phyloP scores from a whole-genome alignment of 1,284 basidiomycete species.

The Sporisorium sorghi region DNA sequence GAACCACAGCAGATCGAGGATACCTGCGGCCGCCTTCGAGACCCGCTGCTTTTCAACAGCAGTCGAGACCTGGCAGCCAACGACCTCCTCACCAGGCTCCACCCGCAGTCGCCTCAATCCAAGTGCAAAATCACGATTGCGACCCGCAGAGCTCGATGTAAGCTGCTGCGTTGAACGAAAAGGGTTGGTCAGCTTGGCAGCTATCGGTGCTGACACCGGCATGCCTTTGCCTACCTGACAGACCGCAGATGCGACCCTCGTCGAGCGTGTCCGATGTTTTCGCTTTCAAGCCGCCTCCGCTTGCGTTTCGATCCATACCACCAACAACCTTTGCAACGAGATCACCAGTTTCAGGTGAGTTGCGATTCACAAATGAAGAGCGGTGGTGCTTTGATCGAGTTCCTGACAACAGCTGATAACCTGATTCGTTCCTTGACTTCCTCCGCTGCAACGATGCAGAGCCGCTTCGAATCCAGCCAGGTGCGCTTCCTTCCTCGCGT shows the following conservation, averaged over 20 bases:
- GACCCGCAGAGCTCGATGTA: slow-evolving; percentile 1
- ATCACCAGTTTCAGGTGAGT: slow-evolving; percentile 13
- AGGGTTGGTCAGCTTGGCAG: too few species aligned
- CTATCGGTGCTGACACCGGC: background rate
- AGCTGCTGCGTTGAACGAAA: too few species aligned
- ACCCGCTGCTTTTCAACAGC: background rate
- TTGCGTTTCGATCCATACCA: slow-evolving; percentile 13
- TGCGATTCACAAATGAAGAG: background rate
- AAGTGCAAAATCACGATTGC: background rate
- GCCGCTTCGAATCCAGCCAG: background rate
- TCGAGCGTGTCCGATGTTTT: slow-evolving; percentile 31
- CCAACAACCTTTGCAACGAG: background rate
- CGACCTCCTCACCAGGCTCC: background rate
- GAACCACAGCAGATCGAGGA: background rate
- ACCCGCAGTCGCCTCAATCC: background rate
- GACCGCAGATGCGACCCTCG: slow-evolving; percentile 14
- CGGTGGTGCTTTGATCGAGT: background rate
- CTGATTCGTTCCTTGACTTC: background rate
- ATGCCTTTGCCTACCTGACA: background rate
- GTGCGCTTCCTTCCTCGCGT: background rate
- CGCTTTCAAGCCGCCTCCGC: slow-evolving; percentile 28
- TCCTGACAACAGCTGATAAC: background rate
- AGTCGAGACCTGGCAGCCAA: background rate
- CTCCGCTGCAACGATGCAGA: background rate
- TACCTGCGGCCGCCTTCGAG: slow-evolving; percentile 1